These are phyloP conservation scores for Exserohilum rostratum DNA, from an alignment of 2,329 filamentous ascomycete genomes.

Conservation along the genomic window DNA sequence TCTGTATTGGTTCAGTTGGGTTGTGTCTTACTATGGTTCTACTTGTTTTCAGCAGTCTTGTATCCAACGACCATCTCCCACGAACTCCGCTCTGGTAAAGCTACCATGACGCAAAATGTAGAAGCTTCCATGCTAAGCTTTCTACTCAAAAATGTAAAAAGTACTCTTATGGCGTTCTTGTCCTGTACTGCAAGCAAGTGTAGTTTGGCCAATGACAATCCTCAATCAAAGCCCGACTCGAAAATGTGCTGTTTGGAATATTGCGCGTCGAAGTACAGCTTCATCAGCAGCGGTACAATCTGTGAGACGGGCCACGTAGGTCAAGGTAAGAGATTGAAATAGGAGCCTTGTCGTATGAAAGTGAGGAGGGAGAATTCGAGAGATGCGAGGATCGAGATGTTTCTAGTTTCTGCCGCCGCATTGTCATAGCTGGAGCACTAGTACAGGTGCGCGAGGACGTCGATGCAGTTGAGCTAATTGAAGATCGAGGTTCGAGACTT, in stretches of 20 bases:
- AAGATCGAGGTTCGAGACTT: not conserved
- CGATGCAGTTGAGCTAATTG: not conserved
- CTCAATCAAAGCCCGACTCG: too few relatives aligned
- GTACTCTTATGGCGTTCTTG: not conserved
- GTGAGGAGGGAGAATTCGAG: slow-evolving; percentile 42
- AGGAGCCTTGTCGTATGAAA: slow-evolving; percentile 40
- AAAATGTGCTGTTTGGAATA: too few relatives aligned
- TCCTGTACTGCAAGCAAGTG: too few relatives aligned
- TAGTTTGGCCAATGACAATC: not conserved
- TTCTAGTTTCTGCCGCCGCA: slow-evolving; percentile 1
- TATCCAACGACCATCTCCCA: not conserved
- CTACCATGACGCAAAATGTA: too few relatives aligned
- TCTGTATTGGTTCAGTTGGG: slow-evolving; percentile 8
- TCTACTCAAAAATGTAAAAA: not conserved
- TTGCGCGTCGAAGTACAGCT: too few relatives aligned
- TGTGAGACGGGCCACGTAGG: slow-evolving; percentile 40
- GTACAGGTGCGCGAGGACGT: not conserved
- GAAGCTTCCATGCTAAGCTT: not conserved
- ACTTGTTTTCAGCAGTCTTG: not conserved
- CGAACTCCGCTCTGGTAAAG: not conserved
- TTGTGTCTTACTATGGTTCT: slow-evolving; percentile 29
- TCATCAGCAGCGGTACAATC: slow-evolving; percentile 25
- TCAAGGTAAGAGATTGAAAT: slow-evolving; percentile 39
- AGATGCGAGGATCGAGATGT: slow-evolving; percentile 38
- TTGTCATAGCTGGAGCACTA: not conserved